These are phyloP conservation scores for Xylaria arbuscula DNA, from an alignment of 2,329 filamentous ascomycete species.

Conservation along the genomic window DNA sequence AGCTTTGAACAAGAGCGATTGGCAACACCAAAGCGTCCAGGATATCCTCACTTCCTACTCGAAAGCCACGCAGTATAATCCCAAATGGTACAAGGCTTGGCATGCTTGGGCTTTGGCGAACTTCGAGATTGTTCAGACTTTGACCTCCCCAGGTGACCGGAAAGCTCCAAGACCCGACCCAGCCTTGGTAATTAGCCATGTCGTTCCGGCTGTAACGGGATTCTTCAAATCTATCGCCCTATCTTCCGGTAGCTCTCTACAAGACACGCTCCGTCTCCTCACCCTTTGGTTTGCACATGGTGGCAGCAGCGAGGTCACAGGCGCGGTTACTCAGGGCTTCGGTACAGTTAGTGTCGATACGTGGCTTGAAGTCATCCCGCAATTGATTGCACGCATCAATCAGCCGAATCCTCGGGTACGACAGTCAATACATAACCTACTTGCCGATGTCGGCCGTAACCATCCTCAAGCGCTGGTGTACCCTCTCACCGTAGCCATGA, in stretches of 20 bases:
- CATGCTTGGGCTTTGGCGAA: conserved; percentile 98
- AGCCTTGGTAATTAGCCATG: conserved; percentile 81
- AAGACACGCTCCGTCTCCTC: conserved; percentile 91
- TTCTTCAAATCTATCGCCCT: conserved; percentile 98
- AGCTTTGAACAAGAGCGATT: conserved; percentile 84
- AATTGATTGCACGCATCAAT: conserved; percentile 96
- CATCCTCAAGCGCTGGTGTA: conserved; percentile 98
- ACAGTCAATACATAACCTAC: conserved; percentile 88
- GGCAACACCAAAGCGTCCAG: conserved; percentile 85
- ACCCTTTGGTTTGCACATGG: conserved; percentile 98
- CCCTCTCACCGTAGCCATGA: conserved; percentile 96
- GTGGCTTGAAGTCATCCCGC: conserved; percentile 98
- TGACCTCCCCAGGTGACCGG: conserved; percentile 74
- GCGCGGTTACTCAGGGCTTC: conserved; percentile 89
- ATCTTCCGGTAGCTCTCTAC: conserved; percentile 89
- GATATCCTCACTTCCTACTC: conserved; percentile 93
- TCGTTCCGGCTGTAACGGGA: conserved; percentile 92
- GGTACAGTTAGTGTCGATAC: conserved; percentile 94
- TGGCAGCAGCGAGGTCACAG: conserved; percentile 86
- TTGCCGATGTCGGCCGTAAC: conserved; percentile 91
- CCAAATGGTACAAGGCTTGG: conserved; percentile 98
- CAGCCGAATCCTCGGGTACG: conserved; percentile 91
- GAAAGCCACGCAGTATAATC: conserved; percentile 92
- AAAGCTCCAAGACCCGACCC: conserved; percentile 64
- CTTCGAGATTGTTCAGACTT: conserved; percentile 93